Conservation (phyloP, 2,329 filamentous ascomycete genomes). For the Colletotrichum eleusines region DNA sequence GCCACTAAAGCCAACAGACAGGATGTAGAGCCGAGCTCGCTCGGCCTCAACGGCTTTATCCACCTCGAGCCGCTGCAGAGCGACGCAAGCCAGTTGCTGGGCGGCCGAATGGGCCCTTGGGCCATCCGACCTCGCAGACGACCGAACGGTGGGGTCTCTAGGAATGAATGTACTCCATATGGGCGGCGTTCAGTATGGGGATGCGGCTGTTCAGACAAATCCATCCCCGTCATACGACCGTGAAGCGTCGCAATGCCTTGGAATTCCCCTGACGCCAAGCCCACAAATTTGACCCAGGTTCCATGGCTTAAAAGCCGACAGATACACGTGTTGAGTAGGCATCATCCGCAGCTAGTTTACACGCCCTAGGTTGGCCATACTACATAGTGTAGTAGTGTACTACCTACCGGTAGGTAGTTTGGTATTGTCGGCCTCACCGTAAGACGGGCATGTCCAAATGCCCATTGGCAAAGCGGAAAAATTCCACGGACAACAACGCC, state of each 20-base stretch:
- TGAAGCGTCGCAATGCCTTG: not conserved
- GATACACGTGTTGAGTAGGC: not conserved
- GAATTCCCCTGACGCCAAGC: not conserved
- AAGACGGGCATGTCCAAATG: slow-evolving; percentile 28
- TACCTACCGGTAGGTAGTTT: too few relatives aligned
- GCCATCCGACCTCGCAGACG: slow-evolving; percentile 29
- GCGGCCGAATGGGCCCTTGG: slow-evolving; percentile 11
- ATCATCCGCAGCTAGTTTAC: not conserved
- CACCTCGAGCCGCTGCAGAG: slow-evolving; percentile 30
- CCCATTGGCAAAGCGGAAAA: slow-evolving; percentile 23
- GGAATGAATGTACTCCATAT: too few relatives aligned
- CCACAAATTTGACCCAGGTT: not conserved
- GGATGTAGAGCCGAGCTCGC: not conserved
- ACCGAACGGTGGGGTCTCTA: not conserved
- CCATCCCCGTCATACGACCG: not conserved
- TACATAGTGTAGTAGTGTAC: too few relatives aligned
- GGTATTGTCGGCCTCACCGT: slow-evolving; percentile 29
- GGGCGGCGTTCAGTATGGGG: slow-evolving; percentile 14
- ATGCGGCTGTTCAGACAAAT: slow-evolving; percentile 8
- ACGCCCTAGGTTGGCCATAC: slow-evolving; percentile 11
- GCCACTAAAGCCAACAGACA: not conserved
- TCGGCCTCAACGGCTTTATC: slow-evolving; percentile 10
- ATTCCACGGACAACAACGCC: slow-evolving; percentile 10
- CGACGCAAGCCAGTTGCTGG: slow-evolving; percentile 27
- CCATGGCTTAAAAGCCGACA: not conserved